Conservation (phyloP, 2,329 filamentous ascomycete species). For the Tolypocladium ovalisporum region DNA sequence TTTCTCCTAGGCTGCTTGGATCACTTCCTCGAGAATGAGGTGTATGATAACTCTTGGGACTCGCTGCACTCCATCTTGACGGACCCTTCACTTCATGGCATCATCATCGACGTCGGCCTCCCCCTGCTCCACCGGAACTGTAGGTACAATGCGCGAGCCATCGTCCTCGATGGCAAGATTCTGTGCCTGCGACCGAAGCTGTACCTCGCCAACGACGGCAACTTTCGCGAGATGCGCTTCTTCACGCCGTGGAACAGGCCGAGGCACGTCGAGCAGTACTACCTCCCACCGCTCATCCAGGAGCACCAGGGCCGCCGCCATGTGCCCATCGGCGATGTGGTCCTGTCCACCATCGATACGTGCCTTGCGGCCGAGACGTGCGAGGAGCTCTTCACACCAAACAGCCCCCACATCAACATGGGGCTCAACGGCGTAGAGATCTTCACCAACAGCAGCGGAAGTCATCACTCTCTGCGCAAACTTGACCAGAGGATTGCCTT, state of each 20-base stretch:
- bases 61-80: background rate
- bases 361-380: background rate
- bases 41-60: background rate
- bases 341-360: background rate
- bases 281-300: background rate
- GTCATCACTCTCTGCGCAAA: background rate
- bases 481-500: background rate
- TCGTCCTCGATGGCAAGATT: background rate
- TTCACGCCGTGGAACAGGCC: slow-evolving; percentile 2
- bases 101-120: background rate
- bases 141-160: background rate
- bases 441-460: background rate
- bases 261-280: background rate
- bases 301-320: background rate
- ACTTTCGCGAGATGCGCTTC: slow-evolving; percentile 1
- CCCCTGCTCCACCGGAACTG: background rate
- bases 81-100: background rate
- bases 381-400: background rate
- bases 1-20: background rate
- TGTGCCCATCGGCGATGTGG: background rate
- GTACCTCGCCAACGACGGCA: slow-evolving; percentile 1
- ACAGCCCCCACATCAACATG: background rate
- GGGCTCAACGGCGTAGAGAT: background rate
- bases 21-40: background rate
- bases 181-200: background rate